Conservation (phyloP, 352 stramenopile genomes). For the Pythium plurisporium region DNA sequence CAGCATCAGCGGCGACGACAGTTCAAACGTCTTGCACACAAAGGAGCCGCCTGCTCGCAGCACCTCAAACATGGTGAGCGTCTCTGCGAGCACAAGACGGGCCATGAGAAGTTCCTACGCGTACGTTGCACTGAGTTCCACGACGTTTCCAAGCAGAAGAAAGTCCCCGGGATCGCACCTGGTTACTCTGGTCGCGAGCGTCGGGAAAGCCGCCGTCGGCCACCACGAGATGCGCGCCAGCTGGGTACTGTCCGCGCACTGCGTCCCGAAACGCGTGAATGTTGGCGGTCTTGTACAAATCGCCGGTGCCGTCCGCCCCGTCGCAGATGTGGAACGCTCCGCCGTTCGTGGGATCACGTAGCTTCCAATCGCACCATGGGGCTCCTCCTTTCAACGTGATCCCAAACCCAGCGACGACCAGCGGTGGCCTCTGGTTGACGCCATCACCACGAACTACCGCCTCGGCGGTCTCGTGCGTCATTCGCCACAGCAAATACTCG, state of each 20-base stretch:
- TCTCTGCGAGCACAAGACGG: conserved; percentile 51
- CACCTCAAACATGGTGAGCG: conserved; percentile 52
- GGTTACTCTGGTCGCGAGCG: conserved; percentile 49
- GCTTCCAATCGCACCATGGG: conserved; percentile 39
- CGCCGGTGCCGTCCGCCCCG: conserved; percentile 61
- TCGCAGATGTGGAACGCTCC: conserved; percentile 46
- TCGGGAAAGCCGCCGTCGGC: conserved; percentile 74
- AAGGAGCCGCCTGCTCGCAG: conserved; percentile 49
- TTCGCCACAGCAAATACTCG: conserved; percentile 69
- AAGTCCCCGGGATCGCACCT: conserved; percentile 29
- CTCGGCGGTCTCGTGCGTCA: background rate
- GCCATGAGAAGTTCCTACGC: conserved; percentile 70
- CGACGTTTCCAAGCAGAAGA: background rate
- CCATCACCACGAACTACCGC: background rate
- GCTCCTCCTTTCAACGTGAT: conserved; percentile 56
- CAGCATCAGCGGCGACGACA: conserved; percentile 53
- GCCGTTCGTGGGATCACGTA: conserved; percentile 12
- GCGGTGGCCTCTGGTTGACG: background rate
- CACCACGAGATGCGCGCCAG: conserved; percentile 53
- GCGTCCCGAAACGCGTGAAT: conserved; percentile 45
- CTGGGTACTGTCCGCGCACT: conserved; percentile 25
- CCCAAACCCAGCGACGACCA: conserved; percentile 37
- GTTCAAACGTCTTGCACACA: conserved; percentile 79
- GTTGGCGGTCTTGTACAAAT: conserved; percentile 61
- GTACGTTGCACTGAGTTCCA: background rate